These are phyloP conservation scores for Ormosia emarginata DNA, from an alignment of 306 rosid species.

Conservation along the genomic window DNA sequence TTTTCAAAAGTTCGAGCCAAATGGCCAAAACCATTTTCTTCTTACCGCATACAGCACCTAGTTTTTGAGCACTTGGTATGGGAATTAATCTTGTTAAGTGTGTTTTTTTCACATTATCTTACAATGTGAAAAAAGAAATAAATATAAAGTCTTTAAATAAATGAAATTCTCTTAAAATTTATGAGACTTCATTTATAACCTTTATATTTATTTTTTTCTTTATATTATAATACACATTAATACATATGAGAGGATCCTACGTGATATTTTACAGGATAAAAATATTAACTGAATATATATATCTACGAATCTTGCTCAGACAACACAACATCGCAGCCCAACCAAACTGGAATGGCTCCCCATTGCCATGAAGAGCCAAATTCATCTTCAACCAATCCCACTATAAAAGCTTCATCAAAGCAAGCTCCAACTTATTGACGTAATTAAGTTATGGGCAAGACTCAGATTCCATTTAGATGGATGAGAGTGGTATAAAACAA, in stretches of 20 bases:
- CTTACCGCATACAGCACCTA: slow-evolving; percentile 22
- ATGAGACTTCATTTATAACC: no score
- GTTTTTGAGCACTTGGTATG: slow-evolving; percentile 15
- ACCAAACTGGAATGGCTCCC: slow-evolving; percentile 24
- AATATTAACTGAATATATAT: not conserved
- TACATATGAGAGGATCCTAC: no score
- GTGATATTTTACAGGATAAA: not conserved
- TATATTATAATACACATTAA: no score
- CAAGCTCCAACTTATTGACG: not conserved
- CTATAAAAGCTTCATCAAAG: slow-evolving; percentile 16
- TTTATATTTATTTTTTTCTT: no score
- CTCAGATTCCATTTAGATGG: no score
- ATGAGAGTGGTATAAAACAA: not conserved
- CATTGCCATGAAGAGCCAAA: slow-evolving; percentile 28
- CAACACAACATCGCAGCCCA: not conserved
- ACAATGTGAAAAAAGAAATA: no score
- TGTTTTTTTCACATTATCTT: no score
- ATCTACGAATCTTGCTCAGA: not conserved
- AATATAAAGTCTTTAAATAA: no score
- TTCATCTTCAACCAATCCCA: not conserved
- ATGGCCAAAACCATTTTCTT: slow-evolving; percentile 3
- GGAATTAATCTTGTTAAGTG: no score
- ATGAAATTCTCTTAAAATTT: no score
- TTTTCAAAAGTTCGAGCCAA: not conserved
- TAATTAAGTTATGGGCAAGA: no score